Base-by-base conservation (phyloP, 2,329 filamentous ascomycete genomes). In the Aurifilum marmelostoma region DNA sequence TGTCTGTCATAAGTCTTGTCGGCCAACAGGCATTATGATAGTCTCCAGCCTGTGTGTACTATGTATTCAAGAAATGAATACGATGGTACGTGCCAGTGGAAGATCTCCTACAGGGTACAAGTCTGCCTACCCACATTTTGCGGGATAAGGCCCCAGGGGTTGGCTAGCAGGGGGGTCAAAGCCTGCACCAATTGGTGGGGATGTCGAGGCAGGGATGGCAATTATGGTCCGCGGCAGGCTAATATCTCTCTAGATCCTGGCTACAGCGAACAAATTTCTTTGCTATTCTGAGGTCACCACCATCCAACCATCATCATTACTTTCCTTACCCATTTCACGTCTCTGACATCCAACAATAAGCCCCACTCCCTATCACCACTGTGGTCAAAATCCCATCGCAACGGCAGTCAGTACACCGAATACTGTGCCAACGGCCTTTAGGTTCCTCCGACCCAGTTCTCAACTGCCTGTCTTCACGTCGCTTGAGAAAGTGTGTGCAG, bases 281-380 rank as follows among this genome's bases (percentile, higher is more conserved):
- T 65, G 63, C 61, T 12, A n/a, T 32, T 47, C 63, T 65, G 63
- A 65, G 63, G 63, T 65, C 63, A 65, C 63, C 63, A 64, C 24
- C 6, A 64, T 14, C 24, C n/a, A n/a, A n/a, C n/a, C n/a, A n/a
- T n/a, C 27, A 52, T 34, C 34, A 24, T 37, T 14, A 24, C 39
- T 52, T 43, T 32, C 43, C 32, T n/a, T n/a, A 24, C 9, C 47
- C 60, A 29, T 43, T 2, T 34, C 21, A 11, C 37, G 29, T 24
- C 41, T 54, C 34, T 21, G 56, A 21, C 34, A 24, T 37, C 61
- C 16, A 16, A 37, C 14, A n/a, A 47, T 7, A n/a, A 47, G 18
- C 43, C 43, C 47, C 27, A 64, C 43, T 12, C 27, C 9, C n/a
- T 34, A 54, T 12, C 24, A 29, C n/a, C 24, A 54, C 50, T 54